Base-by-base conservation (phyloP, 1,284 basidiomycete species). In the Xerocomus minutiporus region DNA sequence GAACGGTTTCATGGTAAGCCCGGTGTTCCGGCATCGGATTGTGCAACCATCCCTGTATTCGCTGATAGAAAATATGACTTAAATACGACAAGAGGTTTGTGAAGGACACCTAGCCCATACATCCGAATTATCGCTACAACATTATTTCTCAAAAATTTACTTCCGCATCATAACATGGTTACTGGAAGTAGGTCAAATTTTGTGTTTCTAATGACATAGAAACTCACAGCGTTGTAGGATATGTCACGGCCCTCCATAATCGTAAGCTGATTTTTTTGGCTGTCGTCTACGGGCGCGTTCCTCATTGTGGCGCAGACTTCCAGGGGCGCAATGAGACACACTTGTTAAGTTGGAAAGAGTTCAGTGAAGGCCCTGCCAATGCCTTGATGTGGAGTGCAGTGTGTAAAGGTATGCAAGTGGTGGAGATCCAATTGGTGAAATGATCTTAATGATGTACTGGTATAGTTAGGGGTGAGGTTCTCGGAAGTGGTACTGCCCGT, bases 231-330 rank as follows among this genome's bases (percentile, higher is more conserved):
- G 8, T 8, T 50, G 3, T 57, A 79, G 78, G 64, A 54, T 71
- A 71, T 57, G 59, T 73, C 46, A 79, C 79, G 5, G 61, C 62
- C 17, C 68, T 84, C 48, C 69, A 84, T 64, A 84, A 84, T 63
- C 71, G 83, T 77, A 55, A 61, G 77, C 38, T 17, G 4, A 48
- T 44, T 50, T 51, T 43, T 48, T 38, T 49, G 17, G 26, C 25
- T 25, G 17, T 38, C 53, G 5, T 36, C 34, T n/a, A 17, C 32
- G 41, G 39, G 53, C 23, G 15, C 25, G 36, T 23, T 39, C 8
- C 50, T 52, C 28, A 40, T 31, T 23, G 23, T 53, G 15, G 32
- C 57, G 29, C 51, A 81, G 80, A 75, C 64, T 68, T 81, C 32
- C 75, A 77, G 58, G 60, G 54, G 11, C 69, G 55, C n/a, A 51